These are phyloP conservation scores for Neurospora pannonica DNA, from an alignment of 495 filamentous ascomycete genomes.

Conservation along the genomic window DNA sequence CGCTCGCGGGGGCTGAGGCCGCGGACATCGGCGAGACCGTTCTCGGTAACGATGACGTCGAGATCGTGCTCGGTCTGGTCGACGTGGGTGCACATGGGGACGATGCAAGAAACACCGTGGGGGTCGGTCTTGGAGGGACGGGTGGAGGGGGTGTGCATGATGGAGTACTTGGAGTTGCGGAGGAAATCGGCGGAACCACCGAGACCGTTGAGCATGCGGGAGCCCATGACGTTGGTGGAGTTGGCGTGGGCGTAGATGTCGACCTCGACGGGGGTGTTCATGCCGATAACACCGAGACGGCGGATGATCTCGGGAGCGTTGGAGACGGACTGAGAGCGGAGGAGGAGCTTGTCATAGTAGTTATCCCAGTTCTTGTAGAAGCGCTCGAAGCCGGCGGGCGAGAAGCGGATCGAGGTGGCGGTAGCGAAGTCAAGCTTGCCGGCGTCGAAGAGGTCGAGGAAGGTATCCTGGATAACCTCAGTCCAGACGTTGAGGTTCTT, in stretches of 20 bases:
- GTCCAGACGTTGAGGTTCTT: constrained; percentile 86
- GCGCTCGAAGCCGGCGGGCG: constrained; percentile 81
- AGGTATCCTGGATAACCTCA: constrained; percentile 86
- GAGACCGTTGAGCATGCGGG: constrained; percentile 85
- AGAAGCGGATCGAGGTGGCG: constrained; percentile 85
- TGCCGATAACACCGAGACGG: constrained; percentile 78
- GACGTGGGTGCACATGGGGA: constrained; percentile 87
- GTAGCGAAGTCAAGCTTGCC: constrained; percentile 87
- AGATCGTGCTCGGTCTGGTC: constrained; percentile 91
- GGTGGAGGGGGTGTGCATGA: constrained; percentile 86
- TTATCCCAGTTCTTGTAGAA: constrained; percentile 82
- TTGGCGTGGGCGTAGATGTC: constrained; percentile 95
- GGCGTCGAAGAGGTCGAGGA: constrained; percentile 89
- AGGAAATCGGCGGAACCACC: constrained; percentile 87
- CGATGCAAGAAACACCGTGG: constrained; percentile 75
- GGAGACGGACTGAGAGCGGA: constrained; percentile 78
- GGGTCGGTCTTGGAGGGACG: constrained; percentile 77
- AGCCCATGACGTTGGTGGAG: constrained; percentile 84
- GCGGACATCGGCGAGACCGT: constrained; percentile 78
- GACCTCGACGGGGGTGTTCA: constrained; percentile 93
- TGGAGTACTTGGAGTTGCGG: constrained; percentile 72
- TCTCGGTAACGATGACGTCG: constrained; percentile 80
- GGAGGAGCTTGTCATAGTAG: constrained; percentile 75
- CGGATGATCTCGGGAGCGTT: constrained; percentile 95
- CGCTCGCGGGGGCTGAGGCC: constrained; percentile 74